These are phyloP conservation scores for Boehmeria nivea DNA, from an alignment of 306 rosid species.

Conservation along the genomic window DNA sequence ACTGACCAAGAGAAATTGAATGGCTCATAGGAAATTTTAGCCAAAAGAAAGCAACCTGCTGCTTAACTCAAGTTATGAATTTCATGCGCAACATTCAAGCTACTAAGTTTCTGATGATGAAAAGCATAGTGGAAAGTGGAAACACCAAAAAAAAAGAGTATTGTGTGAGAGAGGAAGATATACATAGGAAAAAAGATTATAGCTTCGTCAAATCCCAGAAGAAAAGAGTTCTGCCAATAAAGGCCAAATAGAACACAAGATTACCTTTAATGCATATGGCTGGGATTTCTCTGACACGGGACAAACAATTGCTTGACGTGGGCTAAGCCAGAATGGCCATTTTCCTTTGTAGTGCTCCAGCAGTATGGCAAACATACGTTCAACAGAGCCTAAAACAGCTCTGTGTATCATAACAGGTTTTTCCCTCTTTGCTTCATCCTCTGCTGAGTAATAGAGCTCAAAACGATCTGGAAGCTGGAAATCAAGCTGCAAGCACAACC, in stretches of 20 bases:
- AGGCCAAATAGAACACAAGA: conserved; percentile 10
- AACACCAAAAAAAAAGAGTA: neutral
- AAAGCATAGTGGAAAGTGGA: neutral
- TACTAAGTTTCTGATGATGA: too few species aligned
- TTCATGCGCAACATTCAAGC: too few species aligned
- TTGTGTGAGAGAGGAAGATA: neutral
- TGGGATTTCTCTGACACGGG: conserved; percentile 87
- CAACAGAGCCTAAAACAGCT: conserved; percentile 90
- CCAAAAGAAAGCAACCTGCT: too few species aligned
- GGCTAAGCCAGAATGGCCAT: conserved; percentile 99
- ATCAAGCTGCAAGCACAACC: conserved; percentile 67
- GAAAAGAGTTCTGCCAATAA: neutral
- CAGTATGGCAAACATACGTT: conserved; percentile 88
- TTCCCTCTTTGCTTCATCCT: conserved; percentile 92
- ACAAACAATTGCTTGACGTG: conserved; percentile 92
- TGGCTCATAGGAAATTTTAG: too few species aligned
- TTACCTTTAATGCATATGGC: conserved; percentile 65
- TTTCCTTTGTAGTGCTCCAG: conserved; percentile 94
- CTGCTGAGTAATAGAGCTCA: conserved; percentile 82
- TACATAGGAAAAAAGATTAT: neutral
- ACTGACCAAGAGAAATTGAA: too few species aligned
- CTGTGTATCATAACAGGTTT: conserved; percentile 92
- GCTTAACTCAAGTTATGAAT: too few species aligned
- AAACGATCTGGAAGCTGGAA: conserved; percentile 93
- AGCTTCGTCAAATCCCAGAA: neutral